These are phyloP conservation scores for Solanum lycopersicoides DNA, from an alignment of 257 asterid species.

Conservation along the genomic window DNA sequence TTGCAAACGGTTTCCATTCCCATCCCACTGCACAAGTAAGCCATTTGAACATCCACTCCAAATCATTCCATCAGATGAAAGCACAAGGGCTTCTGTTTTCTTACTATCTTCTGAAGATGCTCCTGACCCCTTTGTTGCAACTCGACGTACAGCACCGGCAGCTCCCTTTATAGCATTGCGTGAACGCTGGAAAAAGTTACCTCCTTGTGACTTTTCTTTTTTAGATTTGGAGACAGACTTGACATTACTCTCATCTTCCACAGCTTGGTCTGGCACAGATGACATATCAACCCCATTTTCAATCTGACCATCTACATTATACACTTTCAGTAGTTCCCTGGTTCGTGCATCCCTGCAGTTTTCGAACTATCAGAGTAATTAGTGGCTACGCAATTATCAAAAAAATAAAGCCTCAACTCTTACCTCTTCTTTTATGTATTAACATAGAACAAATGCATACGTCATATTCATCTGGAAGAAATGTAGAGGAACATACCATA, in stretches of 20 bases:
- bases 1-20: conserved; percentile 75
- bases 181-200: conserved; percentile 69
- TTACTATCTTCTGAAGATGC: conserved; percentile 59
- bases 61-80: conserved; percentile 68
- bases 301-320: conserved; percentile 67
- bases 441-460: background rate
- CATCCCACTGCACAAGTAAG: conserved; percentile 89
- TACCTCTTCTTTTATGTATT: background rate
- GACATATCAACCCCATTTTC: conserved; percentile 69
- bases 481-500: conserved; percentile 43
- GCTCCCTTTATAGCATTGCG: conserved; percentile 96
- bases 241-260: conserved; percentile 67
- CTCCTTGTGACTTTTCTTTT: conserved; percentile 78
- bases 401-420: background rate
- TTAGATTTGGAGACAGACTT: conserved; percentile 64
- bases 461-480: background rate
- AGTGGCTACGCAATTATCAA: background rate
- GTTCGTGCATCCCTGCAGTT: conserved; percentile 86
- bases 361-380: conserved; percentile 4
- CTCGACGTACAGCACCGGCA: conserved; percentile 95
- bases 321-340: conserved; percentile 78
- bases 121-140: conserved; percentile 71
- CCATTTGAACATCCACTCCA: conserved; percentile 94
- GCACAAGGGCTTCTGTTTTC: conserved; percentile 68
- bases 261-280: conserved; percentile 46